Base-by-base conservation (phyloP, 2,329 filamentous ascomycete genomes). In the Zasmidium angulare region DNA sequence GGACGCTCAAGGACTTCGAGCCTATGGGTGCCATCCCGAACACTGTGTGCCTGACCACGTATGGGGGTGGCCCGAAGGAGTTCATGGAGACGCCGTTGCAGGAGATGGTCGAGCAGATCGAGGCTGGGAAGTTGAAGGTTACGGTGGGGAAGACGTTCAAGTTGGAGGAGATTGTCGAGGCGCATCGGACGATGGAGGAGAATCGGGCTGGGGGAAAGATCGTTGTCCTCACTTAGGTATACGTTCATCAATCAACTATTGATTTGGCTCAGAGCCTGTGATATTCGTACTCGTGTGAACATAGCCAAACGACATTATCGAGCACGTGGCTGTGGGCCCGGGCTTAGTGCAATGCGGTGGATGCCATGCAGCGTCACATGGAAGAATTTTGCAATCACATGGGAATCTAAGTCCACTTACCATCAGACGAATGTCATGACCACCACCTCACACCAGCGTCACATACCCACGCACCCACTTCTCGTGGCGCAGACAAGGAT, bases 151-250 rank as follows among this genome's bases (percentile, higher is more conserved):
- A 73, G 66, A 72, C 74, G 0, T 80, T 80, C 60, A 66, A 69
- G 52, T 67, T 81, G 43, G 76, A 79, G 47, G 71, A 81, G 52
- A 79, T 81, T 68, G 76, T 74, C 1, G 73, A 80, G 58, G 79
- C 78, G 2, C 79, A 81, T 70, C 64, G 68, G 20, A 68, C 69
- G 48, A 80, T 80, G 78, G 79, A 81, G 59, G 70, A 73, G 49
- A 78, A 78, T 61, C 71, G 66, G 40, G 78, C 76, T 0, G 73
- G 73, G 11, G 79, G 78, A 11, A 81, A 81, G 63, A 75, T 80
- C 51, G 78, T 81, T 2, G 71, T 81, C 29, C 22, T 50, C 11
- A 26, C 20, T 29, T 50, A n/a, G n/a, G n/a, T n/a, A n/a, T n/a
- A n/a, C n/a, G n/a, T n/a, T n/a, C n/a, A n/a, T n/a, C n/a, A n/a